Conservation (phyloP, 352 stramenopile species). For the Pilasporangium apinafurcum region DNA sequence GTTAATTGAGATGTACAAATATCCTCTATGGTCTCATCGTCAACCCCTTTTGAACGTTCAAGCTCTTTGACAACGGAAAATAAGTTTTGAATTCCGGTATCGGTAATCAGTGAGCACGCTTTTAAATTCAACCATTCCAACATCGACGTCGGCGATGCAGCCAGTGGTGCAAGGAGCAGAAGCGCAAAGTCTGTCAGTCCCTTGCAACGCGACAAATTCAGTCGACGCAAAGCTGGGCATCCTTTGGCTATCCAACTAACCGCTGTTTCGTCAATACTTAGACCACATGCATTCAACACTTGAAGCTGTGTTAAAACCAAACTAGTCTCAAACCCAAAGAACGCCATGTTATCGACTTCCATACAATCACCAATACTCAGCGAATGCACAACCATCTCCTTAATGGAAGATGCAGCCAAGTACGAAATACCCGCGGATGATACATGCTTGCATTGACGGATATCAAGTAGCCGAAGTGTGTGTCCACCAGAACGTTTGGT, state of each 20-base stretch:
- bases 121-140: conserved; percentile 39
- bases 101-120: conserved; percentile 34
- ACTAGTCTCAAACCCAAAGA: conserved; percentile 66
- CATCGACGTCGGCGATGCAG: conserved; percentile 5
- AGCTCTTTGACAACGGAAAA: conserved; percentile 25
- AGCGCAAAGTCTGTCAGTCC: conserved; percentile 52
- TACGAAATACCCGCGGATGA: conserved; percentile 54
- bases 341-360: conserved; percentile 60
- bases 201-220: conserved; percentile 47
- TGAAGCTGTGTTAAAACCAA: conserved; percentile 14
- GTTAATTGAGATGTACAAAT: conserved; percentile 5
- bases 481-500: conserved; percentile 24
- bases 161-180: conserved; percentile 35
- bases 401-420: conserved; percentile 30
- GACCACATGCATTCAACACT: conserved; percentile 29
- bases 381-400: conserved; percentile 17
- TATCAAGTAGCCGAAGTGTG: conserved; percentile 28
- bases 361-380: conserved; percentile 49
- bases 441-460: conserved; percentile 57
- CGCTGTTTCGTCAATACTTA: conserved; percentile 53
- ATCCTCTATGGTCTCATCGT: conserved; percentile 11
- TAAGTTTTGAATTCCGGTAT: conserved; percentile 38
- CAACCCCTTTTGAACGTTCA: conserved; percentile 2
- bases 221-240: conserved; percentile 22
- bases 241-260: conserved; percentile 70